phyloP scores from a whole-genome alignment of 2,329 filamentous ascomycete genomes.

The Coniella vitis region DNA sequence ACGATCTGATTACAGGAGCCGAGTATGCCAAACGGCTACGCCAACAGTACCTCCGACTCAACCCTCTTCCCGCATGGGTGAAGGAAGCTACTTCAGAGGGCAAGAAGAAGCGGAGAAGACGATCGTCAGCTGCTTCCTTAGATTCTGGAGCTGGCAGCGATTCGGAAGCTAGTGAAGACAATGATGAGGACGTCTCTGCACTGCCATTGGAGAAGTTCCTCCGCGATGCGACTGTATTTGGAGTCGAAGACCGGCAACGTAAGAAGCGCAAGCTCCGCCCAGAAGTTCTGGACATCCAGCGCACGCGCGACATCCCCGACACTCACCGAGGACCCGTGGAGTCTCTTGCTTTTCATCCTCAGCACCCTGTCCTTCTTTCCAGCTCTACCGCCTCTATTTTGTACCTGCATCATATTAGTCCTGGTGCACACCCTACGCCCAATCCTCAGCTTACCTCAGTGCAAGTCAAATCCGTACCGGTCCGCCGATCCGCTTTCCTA shows the following conservation, averaged over 20 bases:
- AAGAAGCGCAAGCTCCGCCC: conserved; percentile 71
- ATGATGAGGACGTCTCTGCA: conserved; percentile 54
- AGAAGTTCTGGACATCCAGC: conserved; percentile 84
- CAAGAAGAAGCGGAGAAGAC: conserved; percentile 42
- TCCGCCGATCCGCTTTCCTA: conserved; percentile 77
- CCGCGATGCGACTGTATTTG: conserved; percentile 64
- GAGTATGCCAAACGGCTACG: conserved; percentile 79
- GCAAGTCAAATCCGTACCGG: conserved; percentile 76
- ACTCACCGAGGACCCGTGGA: conserved; percentile 72
- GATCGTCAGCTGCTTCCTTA: conserved; percentile 41
- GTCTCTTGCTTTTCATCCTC: conserved; percentile 82
- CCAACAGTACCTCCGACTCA: conserved; percentile 61
- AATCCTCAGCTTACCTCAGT: conserved; percentile 89
- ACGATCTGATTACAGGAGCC: conserved; percentile 78
- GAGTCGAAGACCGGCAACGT: conserved; percentile 36
- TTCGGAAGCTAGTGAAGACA: conserved; percentile 28
- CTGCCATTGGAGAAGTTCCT: conserved; percentile 76
- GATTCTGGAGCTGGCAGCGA: conserved; percentile 27
- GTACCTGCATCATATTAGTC: conserved; percentile 82
- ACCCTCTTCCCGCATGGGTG: conserved; percentile 57
- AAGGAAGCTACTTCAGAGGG: conserved; percentile 39
- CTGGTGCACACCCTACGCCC: conserved; percentile 64
- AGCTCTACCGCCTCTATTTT: conserved; percentile 80
- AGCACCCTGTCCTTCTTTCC: conserved; percentile 81
- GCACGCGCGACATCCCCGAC: conserved; percentile 77